Conservation (phyloP, 495 filamentous ascomycete genomes). For the Glarea lozoyensis region DNA sequence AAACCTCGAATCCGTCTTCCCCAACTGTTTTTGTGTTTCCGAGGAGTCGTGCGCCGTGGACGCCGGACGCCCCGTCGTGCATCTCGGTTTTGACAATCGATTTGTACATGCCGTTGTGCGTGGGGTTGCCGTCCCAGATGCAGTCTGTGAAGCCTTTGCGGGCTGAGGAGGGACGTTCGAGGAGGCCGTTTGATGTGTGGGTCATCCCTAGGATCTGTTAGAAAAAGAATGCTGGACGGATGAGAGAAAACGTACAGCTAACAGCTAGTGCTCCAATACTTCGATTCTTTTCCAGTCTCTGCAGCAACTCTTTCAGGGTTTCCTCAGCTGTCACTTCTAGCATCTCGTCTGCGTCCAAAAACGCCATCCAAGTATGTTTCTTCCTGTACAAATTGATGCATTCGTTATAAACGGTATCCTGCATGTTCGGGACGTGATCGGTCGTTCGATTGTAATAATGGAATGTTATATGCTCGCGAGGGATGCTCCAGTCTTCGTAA, state of each 20-base stretch:
- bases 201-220: constrained; percentile 11
- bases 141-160: constrained; percentile 11
- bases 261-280: constrained; percentile 12
- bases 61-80: background rate
- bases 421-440: constrained; percentile 1
- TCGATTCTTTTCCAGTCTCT: constrained; percentile 2
- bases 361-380: constrained; percentile 16
- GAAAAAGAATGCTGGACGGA: too few species aligned
- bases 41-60: background rate
- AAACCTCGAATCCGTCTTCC: constrained; percentile 4
- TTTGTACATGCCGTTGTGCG: constrained; percentile 2
- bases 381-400: constrained; percentile 7
- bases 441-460: constrained; percentile 2
- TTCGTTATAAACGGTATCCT: constrained; percentile 3
- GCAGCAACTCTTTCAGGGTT: constrained; percentile 2
- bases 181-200: constrained; percentile 5
- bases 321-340: constrained; percentile 5
- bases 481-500: constrained; percentile 9
- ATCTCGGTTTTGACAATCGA: background rate
- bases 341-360: constrained; percentile 16
- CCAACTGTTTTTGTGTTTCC: constrained; percentile 10
- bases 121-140: constrained; percentile 2
- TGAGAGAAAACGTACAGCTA: too few species aligned
- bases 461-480: constrained; percentile 12
- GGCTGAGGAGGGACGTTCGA: background rate